A percentile compares a stretch with the other conserved stretches of the same genome.
Conservation (phyloP, 2,329 filamentous ascomycete species). For the Xylaria sp. region DNA sequence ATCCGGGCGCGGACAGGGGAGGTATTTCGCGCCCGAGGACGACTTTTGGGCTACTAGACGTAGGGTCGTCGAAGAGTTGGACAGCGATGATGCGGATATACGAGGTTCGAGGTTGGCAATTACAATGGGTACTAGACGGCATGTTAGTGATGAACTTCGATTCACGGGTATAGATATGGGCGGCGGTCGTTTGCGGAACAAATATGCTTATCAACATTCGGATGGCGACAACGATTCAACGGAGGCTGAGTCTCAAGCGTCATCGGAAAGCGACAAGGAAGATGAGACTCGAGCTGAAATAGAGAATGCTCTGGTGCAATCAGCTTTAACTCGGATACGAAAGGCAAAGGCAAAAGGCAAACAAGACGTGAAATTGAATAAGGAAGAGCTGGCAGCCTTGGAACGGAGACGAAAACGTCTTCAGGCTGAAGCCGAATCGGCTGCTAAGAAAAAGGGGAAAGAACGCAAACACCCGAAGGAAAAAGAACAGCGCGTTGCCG, state of each 20-base stretch:
- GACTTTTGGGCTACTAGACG: conserved; percentile 53
- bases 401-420: conserved; percentile 74
- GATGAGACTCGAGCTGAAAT: conserved; percentile 68
- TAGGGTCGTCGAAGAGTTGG: conserved; percentile 75
- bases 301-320: conserved; percentile 81
- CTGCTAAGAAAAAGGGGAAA: conserved; percentile 54
- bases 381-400: conserved; percentile 83
- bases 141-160: conserved; percentile 69
- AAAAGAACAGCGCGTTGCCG: conserved; percentile 61
- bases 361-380: conserved; percentile 81
- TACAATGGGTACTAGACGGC: conserved; percentile 58
- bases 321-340: conserved; percentile 82
- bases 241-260: conserved; percentile 62
- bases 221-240: conserved; percentile 62
- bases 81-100: conserved; percentile 67
- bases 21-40: conserved; percentile 65
- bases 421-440: conserved; percentile 59
- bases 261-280: conserved; percentile 61
- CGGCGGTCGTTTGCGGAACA: conserved; percentile 54
- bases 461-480: conserved; percentile 55
- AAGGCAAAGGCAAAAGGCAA: conserved; percentile 80
- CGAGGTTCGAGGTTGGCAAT: conserved; percentile 64
- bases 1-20: conserved; percentile 85
- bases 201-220: conserved; percentile 52
- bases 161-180: conserved; percentile 71